These are phyloP conservation scores for Primulina huaijiensis DNA, from an alignment of 257 asterid species.

Conservation along the genomic window DNA sequence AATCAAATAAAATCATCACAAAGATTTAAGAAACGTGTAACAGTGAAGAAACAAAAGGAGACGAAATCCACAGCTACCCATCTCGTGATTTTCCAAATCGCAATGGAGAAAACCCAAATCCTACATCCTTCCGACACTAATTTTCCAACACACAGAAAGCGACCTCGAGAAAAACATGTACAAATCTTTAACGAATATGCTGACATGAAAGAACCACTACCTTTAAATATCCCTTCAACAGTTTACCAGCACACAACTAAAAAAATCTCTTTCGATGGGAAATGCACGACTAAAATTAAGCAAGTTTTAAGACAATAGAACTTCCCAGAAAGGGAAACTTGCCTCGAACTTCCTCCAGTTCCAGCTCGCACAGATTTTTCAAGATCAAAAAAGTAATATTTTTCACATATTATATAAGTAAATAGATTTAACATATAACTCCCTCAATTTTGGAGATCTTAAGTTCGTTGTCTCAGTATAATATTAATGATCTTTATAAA, in stretches of 20 bases:
- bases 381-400: not conserved
- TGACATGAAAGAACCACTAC: slow-evolving; percentile 14
- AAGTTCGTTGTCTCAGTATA: not conserved
- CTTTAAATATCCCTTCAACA: slow-evolving; percentile 16
- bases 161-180: slow-evolving; percentile 22
- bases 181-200: slow-evolving; percentile 9
- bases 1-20: not conserved
- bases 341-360: not conserved
- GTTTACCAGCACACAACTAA: not conserved
- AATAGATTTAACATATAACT: no score
- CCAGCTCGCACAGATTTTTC: not conserved
- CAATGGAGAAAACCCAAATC: slow-evolving; percentile 10
- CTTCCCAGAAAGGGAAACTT: not conserved
- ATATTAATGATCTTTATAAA: no score
- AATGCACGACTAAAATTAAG: not conserved
- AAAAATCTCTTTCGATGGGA: not conserved
- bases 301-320: not conserved
- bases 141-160: slow-evolving; percentile 21
- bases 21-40: slow-evolving; percentile 7
- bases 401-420: no score
- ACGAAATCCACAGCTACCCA: not conserved
- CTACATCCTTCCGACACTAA: slow-evolving; percentile 12
- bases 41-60: not conserved
- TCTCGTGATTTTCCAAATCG: not conserved
- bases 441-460: not conserved